A percentile compares a stretch with the other conserved stretches of the same genome.
Conservation (phyloP, 2,329 filamentous ascomycete genomes). For the Reticulascus tulasneorum region DNA sequence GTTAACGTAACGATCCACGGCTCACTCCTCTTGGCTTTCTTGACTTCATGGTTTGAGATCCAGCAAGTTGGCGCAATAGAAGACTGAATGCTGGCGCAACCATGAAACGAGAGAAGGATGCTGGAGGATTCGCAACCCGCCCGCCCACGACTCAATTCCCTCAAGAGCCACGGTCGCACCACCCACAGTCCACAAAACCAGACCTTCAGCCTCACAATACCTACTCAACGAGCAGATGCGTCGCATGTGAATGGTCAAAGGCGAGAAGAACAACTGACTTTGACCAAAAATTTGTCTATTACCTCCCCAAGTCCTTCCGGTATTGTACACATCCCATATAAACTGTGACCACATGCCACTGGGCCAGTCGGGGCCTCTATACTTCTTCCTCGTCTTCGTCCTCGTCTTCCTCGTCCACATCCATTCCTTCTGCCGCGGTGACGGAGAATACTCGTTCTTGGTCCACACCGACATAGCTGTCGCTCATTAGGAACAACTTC, state of each 20-base stretch:
- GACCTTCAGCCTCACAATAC: conserved; percentile 24
- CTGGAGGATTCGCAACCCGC: conserved; percentile 1
- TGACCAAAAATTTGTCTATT: conserved; percentile 10
- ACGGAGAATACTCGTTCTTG: conserved; percentile 89
- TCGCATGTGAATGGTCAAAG: neutral
- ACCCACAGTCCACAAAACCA: conserved; percentile 24
- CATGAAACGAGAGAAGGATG: no score
- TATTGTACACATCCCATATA: conserved; percentile 13
- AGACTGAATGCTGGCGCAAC: no score
- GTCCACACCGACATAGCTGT: conserved; percentile 95
- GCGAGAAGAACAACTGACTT: conserved; percentile 1
- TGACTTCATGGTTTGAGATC: no score
- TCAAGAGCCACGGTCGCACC: conserved; percentile 23
- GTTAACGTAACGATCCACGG: no score
- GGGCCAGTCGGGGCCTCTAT: conserved; percentile 7
- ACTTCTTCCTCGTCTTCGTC: conserved; percentile 67
- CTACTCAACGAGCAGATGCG: conserved; percentile 19
- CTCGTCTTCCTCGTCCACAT: conserved; percentile 86
- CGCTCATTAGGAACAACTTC: conserved; percentile 93
- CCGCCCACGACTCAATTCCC: conserved; percentile 9
- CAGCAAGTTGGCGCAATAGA: no score
- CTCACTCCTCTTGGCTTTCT: no score
- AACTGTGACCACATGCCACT: conserved; percentile 6
- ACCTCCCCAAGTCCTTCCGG: conserved; percentile 7
- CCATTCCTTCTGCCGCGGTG: conserved; percentile 85